Evolutionary conservation across 140 eudicot genomes (phyloP).

Genomic region (Anethum foeniculum): DNA sequence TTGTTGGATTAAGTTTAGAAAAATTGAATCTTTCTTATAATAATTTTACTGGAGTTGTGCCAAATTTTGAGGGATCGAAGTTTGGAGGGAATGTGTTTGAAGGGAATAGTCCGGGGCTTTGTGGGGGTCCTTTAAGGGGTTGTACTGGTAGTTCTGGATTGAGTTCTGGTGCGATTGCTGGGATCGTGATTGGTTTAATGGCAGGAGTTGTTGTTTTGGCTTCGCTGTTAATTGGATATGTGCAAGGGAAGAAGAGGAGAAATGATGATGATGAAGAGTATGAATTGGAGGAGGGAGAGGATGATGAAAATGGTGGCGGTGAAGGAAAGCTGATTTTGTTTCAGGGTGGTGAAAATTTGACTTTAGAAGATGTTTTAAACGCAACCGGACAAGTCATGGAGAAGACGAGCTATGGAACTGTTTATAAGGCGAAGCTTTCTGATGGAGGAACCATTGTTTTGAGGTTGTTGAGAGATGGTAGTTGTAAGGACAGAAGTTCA

Average conservation of each 20-base stretch:
- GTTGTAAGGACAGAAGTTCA: slow-evolving; percentile 65
- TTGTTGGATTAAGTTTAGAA: slow-evolving; percentile 37
- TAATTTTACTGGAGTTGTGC: slow-evolving; percentile 77
- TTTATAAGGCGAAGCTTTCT: slow-evolving; percentile 75
- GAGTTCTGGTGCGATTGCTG: slow-evolving; percentile 84
- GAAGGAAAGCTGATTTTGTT: slow-evolving; percentile 78
- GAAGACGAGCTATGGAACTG: slow-evolving; percentile 90
- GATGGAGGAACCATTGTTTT: slow-evolving; percentile 94
- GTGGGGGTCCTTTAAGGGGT: slow-evolving; percentile 62
- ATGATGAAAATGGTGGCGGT: slow-evolving; percentile 37
- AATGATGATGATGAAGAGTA: slow-evolving; percentile 50
- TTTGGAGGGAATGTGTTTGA: slow-evolving; percentile 69
- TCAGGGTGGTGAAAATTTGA: slow-evolving; percentile 94
- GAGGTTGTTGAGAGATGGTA: slow-evolving; percentile 83
- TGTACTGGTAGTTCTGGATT: slow-evolving; percentile 49
- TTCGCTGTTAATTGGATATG: slow-evolving; percentile 69
- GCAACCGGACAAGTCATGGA: slow-evolving; percentile 98
- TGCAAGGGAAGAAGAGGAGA: slow-evolving; percentile 63
- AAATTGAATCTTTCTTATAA: slow-evolving; percentile 73
- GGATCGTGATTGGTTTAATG: slow-evolving; percentile 79
- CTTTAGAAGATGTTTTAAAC: slow-evolving; percentile 79
- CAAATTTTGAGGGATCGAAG: slow-evolving; percentile 48
- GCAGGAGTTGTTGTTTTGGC: slow-evolving; percentile 62
- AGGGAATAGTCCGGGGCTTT: slow-evolving; percentile 68
- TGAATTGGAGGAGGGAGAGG: slow-evolving; percentile 49